Conservation (phyloP, 2,329 filamentous ascomycete genomes). For the Xylariaceae sp. region DNA sequence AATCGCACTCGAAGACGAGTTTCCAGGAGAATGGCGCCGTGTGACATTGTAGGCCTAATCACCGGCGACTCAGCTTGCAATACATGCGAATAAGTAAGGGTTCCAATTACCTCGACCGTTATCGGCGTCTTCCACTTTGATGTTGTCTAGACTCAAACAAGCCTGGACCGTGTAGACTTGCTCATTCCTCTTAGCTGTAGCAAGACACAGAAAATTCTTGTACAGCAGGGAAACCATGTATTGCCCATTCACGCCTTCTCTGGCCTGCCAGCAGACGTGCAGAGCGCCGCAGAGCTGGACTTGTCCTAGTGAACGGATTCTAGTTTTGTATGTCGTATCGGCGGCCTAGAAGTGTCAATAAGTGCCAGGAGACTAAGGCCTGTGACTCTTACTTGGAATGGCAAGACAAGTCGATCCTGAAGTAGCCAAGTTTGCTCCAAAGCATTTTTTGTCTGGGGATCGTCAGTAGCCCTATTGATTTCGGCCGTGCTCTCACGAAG, state of each 20-base stretch:
- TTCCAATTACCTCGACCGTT: slow-evolving; percentile 65
- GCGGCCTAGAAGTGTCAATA: slow-evolving; percentile 40
- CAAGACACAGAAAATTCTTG: slow-evolving; percentile 73
- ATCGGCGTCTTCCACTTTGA: slow-evolving; percentile 68
- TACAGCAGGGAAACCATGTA: slow-evolving; percentile 90
- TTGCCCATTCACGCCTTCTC: slow-evolving; percentile 64
- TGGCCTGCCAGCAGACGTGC: slow-evolving; percentile 77
- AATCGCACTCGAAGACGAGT: slow-evolving; percentile 73
- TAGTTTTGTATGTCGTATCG: slow-evolving; percentile 54
- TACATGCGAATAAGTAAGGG: slow-evolving; percentile 7
- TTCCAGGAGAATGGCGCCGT: slow-evolving; percentile 91
- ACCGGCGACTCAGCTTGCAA: neutral
- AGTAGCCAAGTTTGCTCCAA: slow-evolving; percentile 83
- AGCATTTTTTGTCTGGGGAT: slow-evolving; percentile 63
- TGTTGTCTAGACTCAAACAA: slow-evolving; percentile 65
- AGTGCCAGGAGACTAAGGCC: neutral
- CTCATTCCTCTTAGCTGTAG: slow-evolving; percentile 62
- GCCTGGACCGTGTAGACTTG: slow-evolving; percentile 71
- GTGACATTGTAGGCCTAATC: slow-evolving; percentile 77
- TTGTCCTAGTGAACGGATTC: slow-evolving; percentile 78
- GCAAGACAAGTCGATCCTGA: slow-evolving; percentile 76
- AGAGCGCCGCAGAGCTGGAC: slow-evolving; percentile 79
- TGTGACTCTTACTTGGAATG: slow-evolving; percentile 58
- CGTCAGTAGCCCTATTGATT: slow-evolving; percentile 82
- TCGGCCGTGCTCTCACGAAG: slow-evolving; percentile 73